Percentiles rank a stretch among this genome's conserved stretches.
These are phyloP conservation scores for Pistacia atlantica DNA, from an alignment of 345 rosid species.

Conservation along the genomic window DNA sequence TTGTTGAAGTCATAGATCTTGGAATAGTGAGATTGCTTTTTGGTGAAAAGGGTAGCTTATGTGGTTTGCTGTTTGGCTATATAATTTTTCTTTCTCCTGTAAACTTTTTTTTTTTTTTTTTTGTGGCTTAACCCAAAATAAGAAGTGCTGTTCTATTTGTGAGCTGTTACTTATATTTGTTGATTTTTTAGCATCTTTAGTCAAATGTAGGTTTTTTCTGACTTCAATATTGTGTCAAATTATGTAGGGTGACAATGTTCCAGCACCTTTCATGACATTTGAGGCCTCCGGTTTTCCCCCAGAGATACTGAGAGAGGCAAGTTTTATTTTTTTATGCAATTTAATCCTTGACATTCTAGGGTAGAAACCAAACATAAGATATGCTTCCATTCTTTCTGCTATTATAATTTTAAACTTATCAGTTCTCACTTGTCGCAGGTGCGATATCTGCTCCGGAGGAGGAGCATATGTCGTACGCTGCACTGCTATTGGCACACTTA, in stretches of 20 bases:
- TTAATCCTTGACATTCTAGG: conserved; percentile 24
- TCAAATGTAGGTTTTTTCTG: conserved; percentile 10
- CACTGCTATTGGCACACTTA: conserved; percentile 72
- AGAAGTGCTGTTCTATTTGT: background rate
- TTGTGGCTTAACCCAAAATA: background rate
- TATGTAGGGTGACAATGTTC: conserved; percentile 86
- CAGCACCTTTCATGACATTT: conserved; percentile 92
- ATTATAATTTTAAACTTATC: conserved; percentile 48
- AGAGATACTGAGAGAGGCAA: conserved; percentile 89
- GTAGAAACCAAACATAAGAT: conserved; percentile 25
- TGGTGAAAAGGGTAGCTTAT: background rate
- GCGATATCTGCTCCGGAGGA: conserved; percentile 95
- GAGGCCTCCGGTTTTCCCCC: conserved; percentile 90
- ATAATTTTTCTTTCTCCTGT: background rate
- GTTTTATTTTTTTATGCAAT: conserved; percentile 29
- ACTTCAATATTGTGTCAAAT: conserved; percentile 21
- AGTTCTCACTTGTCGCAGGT: conserved; percentile 85
- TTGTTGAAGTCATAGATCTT: background rate
- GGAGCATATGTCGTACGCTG: conserved; percentile 99
- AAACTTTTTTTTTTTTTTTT: background rate
- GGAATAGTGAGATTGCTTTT: background rate
- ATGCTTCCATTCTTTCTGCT: conserved; percentile 29
- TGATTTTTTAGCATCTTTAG: background rate
- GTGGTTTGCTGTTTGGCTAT: background rate
- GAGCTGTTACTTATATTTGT: conserved; percentile 9